Evolutionary conservation across 345 rosid genomes (phyloP), one percentile per base, ranked within the genome.

Genomic region (Erodium maritimum): DNA sequence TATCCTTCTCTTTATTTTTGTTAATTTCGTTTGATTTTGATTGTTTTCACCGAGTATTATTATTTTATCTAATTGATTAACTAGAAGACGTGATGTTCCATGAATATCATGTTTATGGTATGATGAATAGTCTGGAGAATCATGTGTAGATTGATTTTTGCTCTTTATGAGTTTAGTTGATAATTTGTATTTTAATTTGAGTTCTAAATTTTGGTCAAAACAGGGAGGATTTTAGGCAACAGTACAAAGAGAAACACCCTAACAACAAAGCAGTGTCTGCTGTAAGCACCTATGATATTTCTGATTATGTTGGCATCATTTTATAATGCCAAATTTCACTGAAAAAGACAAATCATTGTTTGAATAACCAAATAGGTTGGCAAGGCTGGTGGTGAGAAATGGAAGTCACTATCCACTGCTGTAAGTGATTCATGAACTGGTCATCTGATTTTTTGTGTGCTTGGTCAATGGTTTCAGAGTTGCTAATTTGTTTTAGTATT

Each of bases 151-250:
- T 29, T 29, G 37, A 6, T 11, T n/a, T 29, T 29, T 29, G 37
- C 9, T 29, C 9, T 29, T 5, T 29, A 29, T 6, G 37, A 29
- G 9, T 29, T 29, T 29, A 29, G 37, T 5, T 29, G 5, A 29
- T 29, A 11, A 5, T 29, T 0, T 29, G 1, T 29, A 29, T 29
- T 5, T 29, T 29, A 5, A 29, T 29, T 29, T 29, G 8, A 3
- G 14, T 42, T 42, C 12, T 9, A 14, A 42, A 42, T 42, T 42
- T 42, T 22, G 29, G 16, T 1, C 37, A 29, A 7, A 69, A 1
- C 13, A 91, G 96, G 98, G 98, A 91, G 70, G 95, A 86, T 21
- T 91, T 91, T 73, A 88, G 98, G 74, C 81, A 79, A 70, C 70
- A 61, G 22, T 91, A 80, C 78, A 91, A 91, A 68, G 84, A 80